Evolutionary conservation across 805 yeast genomes (phyloP).

Genomic region (Komagataella kurtzmanii): DNA sequence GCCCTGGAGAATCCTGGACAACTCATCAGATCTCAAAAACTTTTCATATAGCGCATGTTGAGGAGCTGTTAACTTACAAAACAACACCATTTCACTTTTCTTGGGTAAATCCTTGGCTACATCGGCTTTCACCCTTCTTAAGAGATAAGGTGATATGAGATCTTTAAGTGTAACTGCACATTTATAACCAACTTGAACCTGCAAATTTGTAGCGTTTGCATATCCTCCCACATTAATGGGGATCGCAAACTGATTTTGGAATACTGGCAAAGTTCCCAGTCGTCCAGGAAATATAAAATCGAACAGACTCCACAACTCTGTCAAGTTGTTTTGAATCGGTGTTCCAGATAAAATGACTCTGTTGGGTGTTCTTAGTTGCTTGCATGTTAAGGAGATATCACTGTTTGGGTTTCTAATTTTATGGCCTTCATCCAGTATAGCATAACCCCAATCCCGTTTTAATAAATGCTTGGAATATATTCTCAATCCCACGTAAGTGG

Average conservation of each 20-base stretch:
- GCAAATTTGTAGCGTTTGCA: conserved; percentile 91
- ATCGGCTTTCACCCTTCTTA: conserved; percentile 81
- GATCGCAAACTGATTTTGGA: conserved; percentile 80
- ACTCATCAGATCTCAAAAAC: conserved; percentile 66
- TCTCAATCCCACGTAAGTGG: conserved; percentile 63
- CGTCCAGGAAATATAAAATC: conserved; percentile 94
- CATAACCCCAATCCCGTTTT: conserved; percentile 79
- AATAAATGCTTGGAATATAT: conserved; percentile 33
- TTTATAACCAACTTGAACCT: conserved; percentile 91
- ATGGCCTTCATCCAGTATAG: conserved; percentile 91
- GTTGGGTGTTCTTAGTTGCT: conserved; percentile 73
- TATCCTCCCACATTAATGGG: conserved; percentile 98
- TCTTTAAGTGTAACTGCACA: conserved; percentile 89
- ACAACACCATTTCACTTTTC: conserved; percentile 86
- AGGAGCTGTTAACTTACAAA: conserved; percentile 68
- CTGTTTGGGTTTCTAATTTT: conserved; percentile 92
- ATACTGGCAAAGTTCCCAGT: conserved; percentile 88
- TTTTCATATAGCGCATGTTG: conserved; percentile 67
- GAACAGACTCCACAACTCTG: conserved; percentile 89
- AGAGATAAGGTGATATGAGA: conserved; percentile 75
- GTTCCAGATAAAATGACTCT: conserved; percentile 88
- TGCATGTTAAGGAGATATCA: conserved; percentile 74
- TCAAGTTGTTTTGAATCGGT: conserved; percentile 87
- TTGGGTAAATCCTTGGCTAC: conserved; percentile 93
- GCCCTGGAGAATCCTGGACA: conserved; percentile 59